Evolutionary conservation across 495 filamentous ascomycete species (phyloP).

Genomic region (Podospora australis): DNA sequence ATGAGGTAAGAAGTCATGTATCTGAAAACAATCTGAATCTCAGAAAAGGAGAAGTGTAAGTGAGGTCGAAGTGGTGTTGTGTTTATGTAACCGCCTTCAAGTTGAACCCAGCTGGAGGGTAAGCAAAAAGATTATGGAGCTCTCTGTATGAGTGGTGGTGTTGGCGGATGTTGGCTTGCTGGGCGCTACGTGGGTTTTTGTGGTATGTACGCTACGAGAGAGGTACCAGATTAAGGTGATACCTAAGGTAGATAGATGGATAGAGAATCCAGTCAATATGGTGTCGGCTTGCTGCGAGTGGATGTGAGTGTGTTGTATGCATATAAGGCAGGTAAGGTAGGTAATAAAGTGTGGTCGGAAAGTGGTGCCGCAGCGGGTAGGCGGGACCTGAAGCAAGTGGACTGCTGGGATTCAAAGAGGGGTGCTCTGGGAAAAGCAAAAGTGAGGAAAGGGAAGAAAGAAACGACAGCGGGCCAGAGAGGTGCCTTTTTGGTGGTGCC

Average conservation of each 20-base stretch:
- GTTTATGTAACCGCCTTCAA: too few species aligned
- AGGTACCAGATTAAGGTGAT: too few species aligned
- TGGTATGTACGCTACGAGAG: too few species aligned
- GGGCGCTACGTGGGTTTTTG: not conserved
- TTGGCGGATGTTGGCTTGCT: not conserved
- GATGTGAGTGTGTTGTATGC: not conserved
- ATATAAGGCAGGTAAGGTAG: not conserved
- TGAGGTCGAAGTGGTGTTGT: not conserved
- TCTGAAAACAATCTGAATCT: slow-evolving; percentile 7
- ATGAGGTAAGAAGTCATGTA: slow-evolving; percentile 32
- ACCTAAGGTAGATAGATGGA: not conserved
- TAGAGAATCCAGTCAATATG: not conserved
- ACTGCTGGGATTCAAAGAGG: slow-evolving; percentile 7
- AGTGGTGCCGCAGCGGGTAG: not conserved
- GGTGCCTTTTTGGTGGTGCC: slow-evolving; percentile 15
- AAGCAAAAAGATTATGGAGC: too few species aligned
- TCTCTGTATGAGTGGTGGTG: not conserved
- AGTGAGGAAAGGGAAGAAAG: slow-evolving; percentile 14
- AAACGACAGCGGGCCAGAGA: slow-evolving; percentile 6
- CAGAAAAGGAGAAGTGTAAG: not conserved
- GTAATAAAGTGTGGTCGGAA: not conserved
- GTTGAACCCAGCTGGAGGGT: too few species aligned
- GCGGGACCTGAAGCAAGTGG: slow-evolving; percentile 1
- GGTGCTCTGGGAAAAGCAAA: slow-evolving; percentile 7
- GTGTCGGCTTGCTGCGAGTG: not conserved